phyloP scores from a whole-genome alignment of 495 filamentous ascomycete genomes.

The Trichoderma gamsii region DNA sequence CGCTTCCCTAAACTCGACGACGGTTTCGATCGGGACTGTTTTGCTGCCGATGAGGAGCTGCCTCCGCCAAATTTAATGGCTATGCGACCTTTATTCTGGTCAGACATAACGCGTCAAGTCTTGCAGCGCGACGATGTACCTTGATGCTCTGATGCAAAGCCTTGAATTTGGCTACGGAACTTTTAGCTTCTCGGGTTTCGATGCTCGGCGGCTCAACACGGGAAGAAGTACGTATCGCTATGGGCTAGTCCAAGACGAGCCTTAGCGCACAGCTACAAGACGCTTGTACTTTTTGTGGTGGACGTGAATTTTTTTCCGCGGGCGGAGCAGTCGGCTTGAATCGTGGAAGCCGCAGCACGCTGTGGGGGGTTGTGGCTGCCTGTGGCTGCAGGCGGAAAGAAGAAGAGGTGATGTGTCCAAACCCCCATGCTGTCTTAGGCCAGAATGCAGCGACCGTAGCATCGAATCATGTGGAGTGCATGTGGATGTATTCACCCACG shows the following conservation, averaged over 20 bases:
- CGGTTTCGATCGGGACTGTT: constrained; percentile 20
- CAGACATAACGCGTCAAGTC: constrained; percentile 22
- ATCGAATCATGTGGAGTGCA: background rate
- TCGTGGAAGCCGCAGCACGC: background rate
- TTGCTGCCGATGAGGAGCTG: constrained; percentile 18
- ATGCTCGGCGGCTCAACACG: too few relatives aligned
- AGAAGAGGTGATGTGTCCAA: background rate
- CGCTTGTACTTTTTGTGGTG: background rate
- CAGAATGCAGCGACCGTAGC: background rate
- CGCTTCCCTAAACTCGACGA: constrained; percentile 30
- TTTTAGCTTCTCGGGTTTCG: too few relatives aligned
- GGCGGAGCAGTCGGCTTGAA: background rate
- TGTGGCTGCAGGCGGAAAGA: background rate
- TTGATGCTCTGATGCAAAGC: background rate
- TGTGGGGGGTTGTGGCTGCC: background rate
- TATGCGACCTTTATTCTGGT: constrained; percentile 25
- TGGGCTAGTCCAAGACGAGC: background rate
- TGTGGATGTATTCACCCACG: background rate
- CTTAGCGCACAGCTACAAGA: background rate
- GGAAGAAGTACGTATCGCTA: background rate
- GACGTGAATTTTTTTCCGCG: background rate
- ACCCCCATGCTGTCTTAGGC: background rate
- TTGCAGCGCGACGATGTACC: background rate
- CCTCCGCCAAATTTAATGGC: constrained; percentile 30
- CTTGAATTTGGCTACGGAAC: too few relatives aligned